Evolutionary conservation across 495 filamentous ascomycete species (phyloP), one percentile per base, ranked within the genome.

Genomic region (Darksidea phi): DNA sequence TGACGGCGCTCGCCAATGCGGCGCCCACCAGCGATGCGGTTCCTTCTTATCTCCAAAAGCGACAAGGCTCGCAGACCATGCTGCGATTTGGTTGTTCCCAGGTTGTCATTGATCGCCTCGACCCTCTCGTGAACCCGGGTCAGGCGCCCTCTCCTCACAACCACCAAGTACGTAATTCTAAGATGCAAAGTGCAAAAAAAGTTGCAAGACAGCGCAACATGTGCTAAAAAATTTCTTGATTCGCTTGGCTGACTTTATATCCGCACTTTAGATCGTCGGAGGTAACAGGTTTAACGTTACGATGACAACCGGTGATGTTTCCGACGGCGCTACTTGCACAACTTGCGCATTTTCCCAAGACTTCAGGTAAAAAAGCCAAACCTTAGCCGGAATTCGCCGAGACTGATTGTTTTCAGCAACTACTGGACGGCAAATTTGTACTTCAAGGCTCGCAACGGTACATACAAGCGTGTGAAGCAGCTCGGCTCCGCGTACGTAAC

Each of bases 261-360:
- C 28, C 4, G 3, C 28, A 4, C 10, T 32, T 48, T 77, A 80
- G 55, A 74, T 80, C 28, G 76, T 78, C 6, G 76, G 77, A 17
- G 76, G 76, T 8, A 64, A 64, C 48, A 23, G 12, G 21, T 64
- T 64, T 46, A 64, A 64, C 48, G 37, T 48, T 18, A 45, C 46
- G 2, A 64, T 64, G 61, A 53, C 54, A n/a, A 58, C 61, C 2
- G 48, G 55, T 13, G 61, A 64, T 42, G 55, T 64, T 24, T 54
- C 54, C 3, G 21, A 34, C 2, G 38, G n/a, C 3, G 54, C 61
- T 38, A 26, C 45, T 6, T 64, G 61, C 54, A 64, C 61, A 13
- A 64, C 61, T 24, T 64, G 61, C 25, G 46, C 45, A 8, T 64
- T 64, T 28, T 17, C 21, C 36, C 20, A 64, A 7, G 60, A 23